A percentile compares a stretch with the other conserved stretches of the same genome.
These are phyloP conservation scores for Amorphotheca resinae DNA, from an alignment of 495 filamentous ascomycete genomes.

Conservation along the genomic window DNA sequence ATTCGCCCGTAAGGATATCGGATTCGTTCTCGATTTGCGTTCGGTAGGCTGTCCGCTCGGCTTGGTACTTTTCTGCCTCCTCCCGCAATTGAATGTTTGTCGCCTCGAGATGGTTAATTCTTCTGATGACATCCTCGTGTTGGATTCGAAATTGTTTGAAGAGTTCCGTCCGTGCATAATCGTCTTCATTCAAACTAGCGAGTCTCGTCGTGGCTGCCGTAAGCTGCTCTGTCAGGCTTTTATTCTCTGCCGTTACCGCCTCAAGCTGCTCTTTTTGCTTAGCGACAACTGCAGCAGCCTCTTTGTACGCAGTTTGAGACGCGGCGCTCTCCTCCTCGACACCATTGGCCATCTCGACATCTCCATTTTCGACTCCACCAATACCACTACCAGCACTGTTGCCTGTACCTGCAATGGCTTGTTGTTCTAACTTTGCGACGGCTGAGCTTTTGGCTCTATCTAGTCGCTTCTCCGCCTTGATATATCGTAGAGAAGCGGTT, in stretches of 20 bases:
- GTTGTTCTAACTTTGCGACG: constrained; percentile 84
- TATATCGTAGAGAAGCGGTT: constrained; percentile 73
- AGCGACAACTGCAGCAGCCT: constrained; percentile 55
- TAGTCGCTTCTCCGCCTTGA: constrained; percentile 87
- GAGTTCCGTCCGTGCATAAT: constrained; percentile 81
- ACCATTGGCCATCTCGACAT: constrained; percentile 43
- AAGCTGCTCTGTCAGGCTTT: constrained; percentile 62
- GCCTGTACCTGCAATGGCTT: constrained; percentile 54
- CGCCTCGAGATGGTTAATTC: constrained; percentile 84
- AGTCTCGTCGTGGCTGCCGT: constrained; percentile 45
- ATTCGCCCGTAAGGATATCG: constrained; percentile 53
- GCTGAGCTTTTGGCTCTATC: constrained; percentile 78
- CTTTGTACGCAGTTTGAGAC: constrained; percentile 46
- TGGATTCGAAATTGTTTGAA: constrained; percentile 85
- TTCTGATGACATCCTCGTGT: constrained; percentile 82
- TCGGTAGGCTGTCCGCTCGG: constrained; percentile 73
- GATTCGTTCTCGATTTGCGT: constrained; percentile 67
- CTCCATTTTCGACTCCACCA: constrained; percentile 41
- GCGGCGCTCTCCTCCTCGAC: constrained; percentile 46
- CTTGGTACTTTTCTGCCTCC: constrained; percentile 70
- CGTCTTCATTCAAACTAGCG: constrained; percentile 73
- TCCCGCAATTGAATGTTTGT: constrained; percentile 74
- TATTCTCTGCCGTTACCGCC: constrained; percentile 65
- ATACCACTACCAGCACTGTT: constrained; percentile 40
- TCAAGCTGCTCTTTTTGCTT: constrained; percentile 85